Base-by-base conservation (phyloP, 768 basidiomycete genomes). In the Favolaschia claudopus region DNA sequence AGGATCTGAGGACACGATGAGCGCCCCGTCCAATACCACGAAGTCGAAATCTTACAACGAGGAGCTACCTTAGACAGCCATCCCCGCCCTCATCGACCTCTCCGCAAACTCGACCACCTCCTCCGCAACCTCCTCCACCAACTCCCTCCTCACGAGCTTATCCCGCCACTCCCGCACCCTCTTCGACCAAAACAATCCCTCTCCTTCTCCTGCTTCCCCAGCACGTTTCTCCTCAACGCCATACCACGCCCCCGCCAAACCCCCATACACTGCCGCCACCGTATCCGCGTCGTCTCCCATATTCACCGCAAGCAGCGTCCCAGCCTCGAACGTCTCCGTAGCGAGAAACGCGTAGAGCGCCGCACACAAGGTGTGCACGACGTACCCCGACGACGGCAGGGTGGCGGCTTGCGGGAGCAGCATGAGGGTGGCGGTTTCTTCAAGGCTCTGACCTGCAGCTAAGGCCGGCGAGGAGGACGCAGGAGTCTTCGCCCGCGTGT, bases 331-430 rank as follows among this genome's bases (percentile, higher is more conserved):
- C 7, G 65, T 77, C 32, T 70, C 66, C 14, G 80, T 80, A 5
- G 75, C 70, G n/a, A 81, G 71, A 62, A 81, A 82, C 47, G 78
- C 79, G 49, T 80, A 81, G 2, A 81, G 65, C 2, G 77, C 80
- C 1, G 79, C 76, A 5, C 78, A 67, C 7, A 78, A 55, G 1
- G 76, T 76, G 54, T 81, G 67, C 2, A 76, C 58, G 19, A 79
- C 77, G 52, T 73, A 79, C 10, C 76, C 77, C 0, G 73, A 62
- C 2, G 79, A 79, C 2, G 74, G 71, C 24, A 82, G 67, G 10
- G 66, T 63, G 0, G 60, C 42, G 4, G 20, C 55, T 5, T 65
- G 54, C 0, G 79, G 80, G 10, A 80, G 32, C 8, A 48, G 46
- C 7, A 32, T n/a, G 27, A 48, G 12, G 27, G 28, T 42, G 17